phyloP scores from a whole-genome alignment of 306 rosid genomes.

The Carpinus viminea region DNA sequence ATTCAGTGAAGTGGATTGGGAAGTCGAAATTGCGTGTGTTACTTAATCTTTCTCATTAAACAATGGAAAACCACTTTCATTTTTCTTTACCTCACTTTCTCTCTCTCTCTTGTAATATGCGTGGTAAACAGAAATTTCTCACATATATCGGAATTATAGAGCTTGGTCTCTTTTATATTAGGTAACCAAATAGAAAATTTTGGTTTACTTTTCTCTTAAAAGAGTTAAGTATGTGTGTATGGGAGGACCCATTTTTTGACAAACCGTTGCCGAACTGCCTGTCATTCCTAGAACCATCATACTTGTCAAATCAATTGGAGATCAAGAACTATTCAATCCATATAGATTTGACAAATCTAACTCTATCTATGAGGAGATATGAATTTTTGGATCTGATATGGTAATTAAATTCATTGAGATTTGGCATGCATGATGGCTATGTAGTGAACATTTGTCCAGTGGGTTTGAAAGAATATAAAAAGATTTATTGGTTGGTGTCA shows the following conservation, averaged over 20 bases:
- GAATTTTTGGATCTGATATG: background rate
- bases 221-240: too few relatives aligned
- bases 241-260: background rate
- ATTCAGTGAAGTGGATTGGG: background rate
- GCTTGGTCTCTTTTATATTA: too few relatives aligned
- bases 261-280: background rate
- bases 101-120: too few relatives aligned
- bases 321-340: background rate
- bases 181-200: too few relatives aligned
- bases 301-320: background rate
- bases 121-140: too few relatives aligned
- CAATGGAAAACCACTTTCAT: too few relatives aligned
- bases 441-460: background rate
- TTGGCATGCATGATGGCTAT: background rate
- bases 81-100: too few relatives aligned
- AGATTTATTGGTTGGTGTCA: background rate
- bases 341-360: background rate
- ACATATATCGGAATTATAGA: too few relatives aligned
- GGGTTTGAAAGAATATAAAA: background rate
- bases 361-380: background rate
- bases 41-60: too few relatives aligned
- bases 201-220: too few relatives aligned
- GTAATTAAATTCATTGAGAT: too few relatives aligned
- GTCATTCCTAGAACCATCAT: background rate
- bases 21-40: too few relatives aligned